Evolutionary conservation across 257 asterid genomes (phyloP), one percentile per base, ranked within the genome.

Genomic region (Coffea eugenioides): DNA sequence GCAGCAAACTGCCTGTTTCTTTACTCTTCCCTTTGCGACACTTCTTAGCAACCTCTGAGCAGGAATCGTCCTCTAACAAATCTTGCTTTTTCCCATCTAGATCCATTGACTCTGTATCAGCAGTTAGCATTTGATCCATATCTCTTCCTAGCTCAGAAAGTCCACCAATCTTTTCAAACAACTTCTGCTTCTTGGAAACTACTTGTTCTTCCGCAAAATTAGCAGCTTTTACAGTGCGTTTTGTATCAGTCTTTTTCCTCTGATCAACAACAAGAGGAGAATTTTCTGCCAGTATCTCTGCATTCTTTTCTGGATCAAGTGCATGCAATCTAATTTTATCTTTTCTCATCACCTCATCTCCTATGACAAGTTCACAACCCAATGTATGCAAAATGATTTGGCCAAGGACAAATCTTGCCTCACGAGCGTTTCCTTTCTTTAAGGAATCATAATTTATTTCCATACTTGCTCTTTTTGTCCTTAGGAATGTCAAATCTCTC

Each of bases 391-490:
- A 23, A 80, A 94, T 89, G 79, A 94, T 88, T 84, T 80, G 88
- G 59, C 98, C 97, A 39, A 94, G 91, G 79, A 89, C 94, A 52
- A 88, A 94, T 89, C 96, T 90, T 67, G 84, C 69, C 86, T 93
- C 97, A 5, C 51, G 41, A 71, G 48, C 39, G 15, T 83, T 68
- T 64, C 95, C 98, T 48, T 57, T 70, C 65, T 77, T 82, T 77
- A 89, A 90, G 80, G 71, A 83, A 39, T 9, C 25, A 81, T 88
- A 81, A 61, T 87, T 52, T 74, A 91, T 89, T 82, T 84, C 81
- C 51, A 21, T 43, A 77, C 81, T 68, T 66, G 80, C 27, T 68
- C 84, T 79, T 10, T 81, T 66, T 39, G 68, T 69, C 36, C 82
- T 52, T 16, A 80, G 74, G 77, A 87, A 71, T 76, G 64, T 79